A percentile compares a stretch with the other conserved stretches of the same genome.
Conservation (phyloP, 345 rosid species). For the Cochlearia excelsa region DNA sequence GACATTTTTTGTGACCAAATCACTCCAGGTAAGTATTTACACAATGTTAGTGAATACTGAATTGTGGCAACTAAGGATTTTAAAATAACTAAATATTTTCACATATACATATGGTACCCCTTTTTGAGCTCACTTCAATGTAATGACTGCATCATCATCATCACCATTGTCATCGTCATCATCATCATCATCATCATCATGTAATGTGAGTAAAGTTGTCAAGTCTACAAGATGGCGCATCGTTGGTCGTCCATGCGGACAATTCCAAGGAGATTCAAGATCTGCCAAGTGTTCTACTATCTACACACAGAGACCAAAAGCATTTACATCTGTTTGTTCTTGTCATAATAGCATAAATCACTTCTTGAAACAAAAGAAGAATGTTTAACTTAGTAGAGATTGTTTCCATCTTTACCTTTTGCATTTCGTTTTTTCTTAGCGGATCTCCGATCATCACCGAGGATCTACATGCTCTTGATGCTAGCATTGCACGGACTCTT, state of each 20-base stretch:
- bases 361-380: no score
- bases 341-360: not conserved
- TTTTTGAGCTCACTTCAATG: constrained; percentile 16
- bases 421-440: constrained; percentile 80
- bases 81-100: no score
- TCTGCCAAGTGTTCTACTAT: constrained; percentile 75
- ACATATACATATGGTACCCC: no score
- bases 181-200: constrained; percentile 27
- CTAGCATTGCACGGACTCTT: constrained; percentile 88
- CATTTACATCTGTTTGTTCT: not conserved
- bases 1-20: no score
- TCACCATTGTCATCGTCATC: constrained; percentile 2
- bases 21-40: no score
- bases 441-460: constrained; percentile 90
- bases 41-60: no score
- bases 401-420: constrained; percentile 49
- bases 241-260: constrained; percentile 98
- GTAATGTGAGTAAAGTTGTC: constrained; percentile 41
- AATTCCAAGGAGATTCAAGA: constrained; percentile 97
- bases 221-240: constrained; percentile 95
- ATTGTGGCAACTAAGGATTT: no score
- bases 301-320: constrained; percentile 36
- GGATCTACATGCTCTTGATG: constrained; percentile 89
- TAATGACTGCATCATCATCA: constrained; percentile 15
- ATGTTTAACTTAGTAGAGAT: not conserved